These are phyloP conservation scores for Bathelium albidoporum DNA, from an alignment of 495 filamentous ascomycete genomes.

Conservation along the genomic window DNA sequence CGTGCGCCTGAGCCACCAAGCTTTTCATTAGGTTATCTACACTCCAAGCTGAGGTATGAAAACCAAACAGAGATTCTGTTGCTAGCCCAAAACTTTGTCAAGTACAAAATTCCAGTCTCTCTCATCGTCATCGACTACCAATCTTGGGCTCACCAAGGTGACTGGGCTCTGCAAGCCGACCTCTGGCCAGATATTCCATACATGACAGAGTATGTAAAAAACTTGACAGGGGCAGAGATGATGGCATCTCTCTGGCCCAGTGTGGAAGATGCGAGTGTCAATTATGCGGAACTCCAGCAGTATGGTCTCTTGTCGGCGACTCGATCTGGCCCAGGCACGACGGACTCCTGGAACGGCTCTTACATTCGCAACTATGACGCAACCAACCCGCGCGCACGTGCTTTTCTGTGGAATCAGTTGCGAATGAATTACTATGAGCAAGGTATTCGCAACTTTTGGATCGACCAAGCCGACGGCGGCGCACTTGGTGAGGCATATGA, in stretches of 20 bases:
- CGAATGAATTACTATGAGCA: constrained; percentile 6
- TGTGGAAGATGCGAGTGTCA: constrained; percentile 14
- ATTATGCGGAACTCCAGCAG: constrained; percentile 8
- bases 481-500: constrained; percentile 13
- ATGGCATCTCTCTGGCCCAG: constrained; percentile 12
- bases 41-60: constrained; percentile 11
- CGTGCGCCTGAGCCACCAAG: constrained; percentile 8
- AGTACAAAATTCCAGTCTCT: constrained; percentile 11
- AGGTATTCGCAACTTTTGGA: constrained; percentile 14
- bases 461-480: constrained; percentile 15
- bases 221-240: constrained; percentile 12
- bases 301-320: constrained; percentile 8
- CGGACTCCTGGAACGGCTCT: constrained; percentile 11
- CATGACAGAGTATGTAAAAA: constrained; percentile 10
- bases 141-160: constrained; percentile 11
- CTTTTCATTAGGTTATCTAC: constrained; percentile 9
- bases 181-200: constrained; percentile 11
- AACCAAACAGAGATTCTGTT: constrained; percentile 9
- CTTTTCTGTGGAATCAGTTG: constrained; percentile 8
- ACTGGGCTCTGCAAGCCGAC: constrained; percentile 9
- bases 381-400: constrained; percentile 11
- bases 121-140: constrained; percentile 14
- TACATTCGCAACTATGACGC: constrained; percentile 15
- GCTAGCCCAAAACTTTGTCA: constrained; percentile 11
- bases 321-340: constrained; percentile 11